Conservation (phyloP, 371 early-diverging fungal species). For the Encephalitozoon hellem region DNA sequence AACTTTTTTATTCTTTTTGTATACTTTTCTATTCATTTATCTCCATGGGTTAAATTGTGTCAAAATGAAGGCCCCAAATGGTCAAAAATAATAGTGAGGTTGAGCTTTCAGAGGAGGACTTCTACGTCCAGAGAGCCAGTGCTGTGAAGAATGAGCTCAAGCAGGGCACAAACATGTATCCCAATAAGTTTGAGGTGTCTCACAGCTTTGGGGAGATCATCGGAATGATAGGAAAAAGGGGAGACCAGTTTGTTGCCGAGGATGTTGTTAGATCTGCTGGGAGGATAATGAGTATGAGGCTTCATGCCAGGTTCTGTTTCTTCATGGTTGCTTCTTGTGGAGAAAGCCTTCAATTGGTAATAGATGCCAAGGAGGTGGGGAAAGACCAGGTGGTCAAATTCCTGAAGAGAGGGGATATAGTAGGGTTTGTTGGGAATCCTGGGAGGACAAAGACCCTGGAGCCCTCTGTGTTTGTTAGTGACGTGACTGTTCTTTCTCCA, state of each 20-base stretch:
- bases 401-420: slow-evolving; percentile 90
- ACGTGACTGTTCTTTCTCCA: slow-evolving; percentile 76
- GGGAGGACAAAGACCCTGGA: slow-evolving; percentile 88
- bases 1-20: slow-evolving; percentile 30
- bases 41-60: background rate
- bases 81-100: background rate
- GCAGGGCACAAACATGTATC: slow-evolving; percentile 39
- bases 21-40: slow-evolving; percentile 23
- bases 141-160: background rate
- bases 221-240: background rate
- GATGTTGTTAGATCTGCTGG: slow-evolving; percentile 49
- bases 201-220: slow-evolving; percentile 40
- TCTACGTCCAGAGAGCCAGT: slow-evolving; percentile 34
- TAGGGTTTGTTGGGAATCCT: slow-evolving; percentile 82
- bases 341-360: slow-evolving; percentile 34
- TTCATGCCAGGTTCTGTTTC: slow-evolving; percentile 42
- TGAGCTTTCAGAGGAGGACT: slow-evolving; percentile 46
- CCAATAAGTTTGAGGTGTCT: slow-evolving; percentile 52
- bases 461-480: slow-evolving; percentile 80
- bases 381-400: slow-evolving; percentile 1
- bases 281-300: slow-evolving; percentile 42
- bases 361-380: slow-evolving; percentile 1
- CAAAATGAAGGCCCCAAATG: background rate
- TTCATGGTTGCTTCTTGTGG: slow-evolving; percentile 22
- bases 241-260: background rate